phyloP scores from a whole-genome alignment of 371 early-diverging fungal genomes.

The Actinomortierella wolfii region DNA sequence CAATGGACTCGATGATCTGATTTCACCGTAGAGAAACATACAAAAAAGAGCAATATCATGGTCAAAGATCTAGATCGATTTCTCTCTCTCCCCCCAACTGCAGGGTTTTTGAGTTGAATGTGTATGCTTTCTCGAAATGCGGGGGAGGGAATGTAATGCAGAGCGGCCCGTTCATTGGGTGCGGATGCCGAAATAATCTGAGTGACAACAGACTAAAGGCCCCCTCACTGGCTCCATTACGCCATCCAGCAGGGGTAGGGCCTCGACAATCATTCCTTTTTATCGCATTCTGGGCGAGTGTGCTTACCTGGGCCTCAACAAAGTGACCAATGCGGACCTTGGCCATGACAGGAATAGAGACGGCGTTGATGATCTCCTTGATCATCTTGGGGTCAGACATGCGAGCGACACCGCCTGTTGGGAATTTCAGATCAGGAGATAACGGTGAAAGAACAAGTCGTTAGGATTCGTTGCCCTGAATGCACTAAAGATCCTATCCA shows the following conservation, averaged over 20 bases:
- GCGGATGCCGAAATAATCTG: too few relatives aligned
- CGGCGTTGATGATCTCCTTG: constrained; percentile 92
- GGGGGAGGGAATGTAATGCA: too few relatives aligned
- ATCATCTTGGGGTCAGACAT: constrained; percentile 99
- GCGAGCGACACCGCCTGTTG: constrained; percentile 91
- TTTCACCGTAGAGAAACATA: constrained; percentile 3
- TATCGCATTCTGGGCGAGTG: not conserved
- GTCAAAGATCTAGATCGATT: not conserved
- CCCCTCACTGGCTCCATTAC: too few relatives aligned
- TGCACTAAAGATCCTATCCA: not conserved
- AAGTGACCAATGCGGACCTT: constrained; percentile 98
- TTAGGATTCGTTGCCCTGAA: not conserved
- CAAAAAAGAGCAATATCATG: not conserved
- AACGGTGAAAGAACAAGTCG: not conserved
- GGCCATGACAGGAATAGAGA: constrained; percentile 98
- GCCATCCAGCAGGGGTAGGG: too few relatives aligned
- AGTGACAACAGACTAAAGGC: too few relatives aligned
- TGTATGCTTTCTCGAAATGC: too few relatives aligned
- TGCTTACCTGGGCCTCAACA: constrained; percentile 85
- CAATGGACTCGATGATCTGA: constrained; percentile 89
- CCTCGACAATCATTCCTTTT: too few relatives aligned
- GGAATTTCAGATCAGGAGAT: not conserved
- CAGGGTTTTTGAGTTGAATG: too few relatives aligned
- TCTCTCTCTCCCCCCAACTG: not conserved
- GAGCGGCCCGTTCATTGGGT: too few relatives aligned